phyloP scores from a whole-genome alignment of 2,329 filamentous ascomycete genomes.

The Cordyceps farinosa region DNA sequence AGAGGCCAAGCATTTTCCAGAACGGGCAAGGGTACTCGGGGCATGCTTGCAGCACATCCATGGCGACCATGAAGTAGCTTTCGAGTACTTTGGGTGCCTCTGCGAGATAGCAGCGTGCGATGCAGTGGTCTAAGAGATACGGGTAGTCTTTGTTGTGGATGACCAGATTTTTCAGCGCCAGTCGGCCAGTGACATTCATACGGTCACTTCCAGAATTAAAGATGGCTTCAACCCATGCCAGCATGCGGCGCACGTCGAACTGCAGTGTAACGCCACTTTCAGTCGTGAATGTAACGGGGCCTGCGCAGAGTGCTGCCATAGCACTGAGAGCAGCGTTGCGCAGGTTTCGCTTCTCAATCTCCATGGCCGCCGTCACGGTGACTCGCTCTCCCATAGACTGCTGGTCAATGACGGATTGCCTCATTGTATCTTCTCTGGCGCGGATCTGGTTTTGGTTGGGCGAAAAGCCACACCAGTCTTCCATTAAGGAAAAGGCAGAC shows the following conservation, averaged over 20 bases:
- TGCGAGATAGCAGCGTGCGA: slow-evolving; percentile 84
- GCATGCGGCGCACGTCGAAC: slow-evolving; percentile 89
- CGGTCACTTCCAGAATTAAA: slow-evolving; percentile 90
- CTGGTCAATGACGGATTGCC: slow-evolving; percentile 76
- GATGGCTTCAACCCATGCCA: slow-evolving; percentile 92
- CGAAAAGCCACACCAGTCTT: slow-evolving; percentile 98
- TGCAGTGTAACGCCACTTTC: slow-evolving; percentile 84
- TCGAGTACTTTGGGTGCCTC: slow-evolving; percentile 79
- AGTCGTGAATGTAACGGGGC: slow-evolving; percentile 80
- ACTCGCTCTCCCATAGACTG: slow-evolving; percentile 72
- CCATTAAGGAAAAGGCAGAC: slow-evolving; percentile 94
- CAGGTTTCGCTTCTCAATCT: slow-evolving; percentile 93
- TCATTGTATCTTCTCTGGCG: slow-evolving; percentile 80
- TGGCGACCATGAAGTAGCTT: slow-evolving; percentile 93
- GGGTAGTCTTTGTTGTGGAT: slow-evolving; percentile 84
- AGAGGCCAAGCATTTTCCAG: slow-evolving; percentile 85
- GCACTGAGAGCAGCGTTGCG: slow-evolving; percentile 87
- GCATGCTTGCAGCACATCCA: slow-evolving; percentile 78
- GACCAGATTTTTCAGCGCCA: slow-evolving; percentile 85
- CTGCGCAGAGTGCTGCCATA: slow-evolving; percentile 89
- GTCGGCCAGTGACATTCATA: slow-evolving; percentile 83
- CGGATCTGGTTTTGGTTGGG: slow-evolving; percentile 82
- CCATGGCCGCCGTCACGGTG: slow-evolving; percentile 82
- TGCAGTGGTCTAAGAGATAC: slow-evolving; percentile 82
- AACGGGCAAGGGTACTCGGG: slow-evolving; percentile 80